Conservation (phyloP, 2,329 filamentous ascomycete genomes). For the Colletotrichum destructivum region DNA sequence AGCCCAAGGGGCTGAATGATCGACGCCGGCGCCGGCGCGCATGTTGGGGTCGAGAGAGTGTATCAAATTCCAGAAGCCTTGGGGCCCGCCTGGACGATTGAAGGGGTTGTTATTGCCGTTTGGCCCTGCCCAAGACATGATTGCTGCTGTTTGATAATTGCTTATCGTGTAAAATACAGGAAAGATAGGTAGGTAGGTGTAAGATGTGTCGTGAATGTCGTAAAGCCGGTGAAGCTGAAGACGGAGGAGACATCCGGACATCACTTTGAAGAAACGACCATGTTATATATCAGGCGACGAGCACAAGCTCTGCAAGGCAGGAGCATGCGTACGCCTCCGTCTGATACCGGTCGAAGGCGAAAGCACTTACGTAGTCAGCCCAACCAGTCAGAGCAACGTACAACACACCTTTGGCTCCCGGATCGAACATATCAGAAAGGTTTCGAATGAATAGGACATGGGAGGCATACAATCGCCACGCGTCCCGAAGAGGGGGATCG, state of each 20-base stretch:
- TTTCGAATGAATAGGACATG: slow-evolving; percentile 38
- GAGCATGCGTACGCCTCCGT: slow-evolving; percentile 38
- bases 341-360: slow-evolving; percentile 40
- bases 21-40: slow-evolving; percentile 54
- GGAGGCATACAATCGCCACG: slow-evolving; percentile 42
- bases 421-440: slow-evolving; percentile 38
- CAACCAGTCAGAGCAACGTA: slow-evolving; percentile 35
- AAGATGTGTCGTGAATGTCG: neutral
- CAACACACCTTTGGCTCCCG: slow-evolving; percentile 30
- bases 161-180: neutral
- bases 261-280: neutral
- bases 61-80: slow-evolving; percentile 50
- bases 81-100: slow-evolving; percentile 20
- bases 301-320: slow-evolving; percentile 19
- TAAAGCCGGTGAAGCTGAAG: slow-evolving; percentile 34
- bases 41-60: slow-evolving; percentile 51
- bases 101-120: slow-evolving; percentile 38
- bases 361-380: slow-evolving; percentile 37
- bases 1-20: slow-evolving; percentile 50
- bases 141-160: slow-evolving; percentile 21
- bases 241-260: neutral
- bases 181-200: neutral
- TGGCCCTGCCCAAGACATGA: slow-evolving; percentile 42
- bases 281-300: slow-evolving; percentile 23
- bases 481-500: slow-evolving; percentile 35